Percentiles rank a stretch among this genome's conserved stretches.
phyloP scores from a whole-genome alignment of 129 eudicot species.

The Scalesia atractyloides region DNA sequence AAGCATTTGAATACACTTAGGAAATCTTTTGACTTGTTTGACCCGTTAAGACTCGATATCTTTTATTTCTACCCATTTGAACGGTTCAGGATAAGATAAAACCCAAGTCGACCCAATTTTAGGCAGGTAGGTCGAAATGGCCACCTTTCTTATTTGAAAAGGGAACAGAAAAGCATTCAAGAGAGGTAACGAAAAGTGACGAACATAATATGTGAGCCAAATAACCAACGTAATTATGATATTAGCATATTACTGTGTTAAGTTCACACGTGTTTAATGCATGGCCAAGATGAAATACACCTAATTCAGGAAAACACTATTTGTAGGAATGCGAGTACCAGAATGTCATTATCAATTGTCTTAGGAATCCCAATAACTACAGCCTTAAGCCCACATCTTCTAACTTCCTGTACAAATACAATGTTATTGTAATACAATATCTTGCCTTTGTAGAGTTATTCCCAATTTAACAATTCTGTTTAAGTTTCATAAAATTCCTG shows the following conservation, averaged over 20 bases:
- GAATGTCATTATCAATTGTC: conserved; percentile 86
- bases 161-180: conserved; percentile 1
- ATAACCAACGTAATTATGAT: conserved; percentile 3
- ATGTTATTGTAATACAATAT: background rate
- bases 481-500: too few relatives aligned
- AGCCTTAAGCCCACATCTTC: conserved; percentile 78
- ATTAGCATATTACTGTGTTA: background rate
- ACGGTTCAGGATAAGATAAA: too few relatives aligned
- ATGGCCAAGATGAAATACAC: background rate
- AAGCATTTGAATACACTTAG: background rate
- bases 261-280: background rate
- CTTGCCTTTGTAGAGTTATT: too few relatives aligned
- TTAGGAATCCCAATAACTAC: conserved; percentile 88
- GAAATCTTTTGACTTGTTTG: background rate
- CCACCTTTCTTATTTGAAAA: too few relatives aligned
- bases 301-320: background rate
- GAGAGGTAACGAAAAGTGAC: background rate
- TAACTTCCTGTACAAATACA: conserved; percentile 68
- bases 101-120: background rate
- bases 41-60: background rate
- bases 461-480: too few relatives aligned
- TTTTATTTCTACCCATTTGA: background rate
- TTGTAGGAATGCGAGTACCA: conserved; percentile 45
- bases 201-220: background rate
- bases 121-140: background rate